Conservation (phyloP, 495 filamentous ascomycete genomes). For the Podospora bellae-mahoneyi region DNA sequence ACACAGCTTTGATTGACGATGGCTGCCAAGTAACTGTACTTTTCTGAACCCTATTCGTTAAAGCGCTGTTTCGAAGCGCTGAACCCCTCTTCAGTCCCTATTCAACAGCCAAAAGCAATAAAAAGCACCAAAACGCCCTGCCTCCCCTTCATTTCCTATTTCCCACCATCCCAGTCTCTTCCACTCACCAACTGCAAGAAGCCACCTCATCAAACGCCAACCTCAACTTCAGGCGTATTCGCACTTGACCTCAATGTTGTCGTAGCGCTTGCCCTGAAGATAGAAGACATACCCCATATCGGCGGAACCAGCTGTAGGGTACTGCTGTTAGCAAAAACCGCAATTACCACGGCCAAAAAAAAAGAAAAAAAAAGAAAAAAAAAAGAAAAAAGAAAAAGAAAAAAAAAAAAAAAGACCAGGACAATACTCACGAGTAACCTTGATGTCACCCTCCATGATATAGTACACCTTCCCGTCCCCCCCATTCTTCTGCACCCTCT, state of each 20-base stretch:
- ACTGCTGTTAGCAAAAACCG: neutral
- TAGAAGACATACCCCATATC: neutral
- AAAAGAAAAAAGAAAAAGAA: too few species aligned
- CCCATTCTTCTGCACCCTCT: neutral
- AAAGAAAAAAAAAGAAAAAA: neutral
- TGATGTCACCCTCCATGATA: conserved; percentile 28
- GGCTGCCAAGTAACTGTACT: too few species aligned
- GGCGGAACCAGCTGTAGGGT: neutral
- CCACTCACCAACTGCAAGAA: neutral
- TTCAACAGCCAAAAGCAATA: too few species aligned
- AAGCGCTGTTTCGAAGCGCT: too few species aligned
- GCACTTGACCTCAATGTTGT: neutral
- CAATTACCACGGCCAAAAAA: neutral
- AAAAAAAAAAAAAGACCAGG: neutral
- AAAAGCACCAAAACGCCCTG: too few species aligned
- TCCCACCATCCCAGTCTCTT: neutral
- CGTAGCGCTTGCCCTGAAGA: neutral
- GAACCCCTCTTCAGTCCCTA: too few species aligned
- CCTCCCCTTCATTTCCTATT: neutral
- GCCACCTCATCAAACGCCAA: neutral
- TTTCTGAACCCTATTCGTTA: too few species aligned
- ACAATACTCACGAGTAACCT: conserved; percentile 29
- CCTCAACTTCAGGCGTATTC: neutral
- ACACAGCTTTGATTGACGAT: too few species aligned
- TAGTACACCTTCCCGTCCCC: conserved; percentile 24